Base-by-base conservation (phyloP, 768 basidiomycete species). In the Boletus vinaceobasis region DNA sequence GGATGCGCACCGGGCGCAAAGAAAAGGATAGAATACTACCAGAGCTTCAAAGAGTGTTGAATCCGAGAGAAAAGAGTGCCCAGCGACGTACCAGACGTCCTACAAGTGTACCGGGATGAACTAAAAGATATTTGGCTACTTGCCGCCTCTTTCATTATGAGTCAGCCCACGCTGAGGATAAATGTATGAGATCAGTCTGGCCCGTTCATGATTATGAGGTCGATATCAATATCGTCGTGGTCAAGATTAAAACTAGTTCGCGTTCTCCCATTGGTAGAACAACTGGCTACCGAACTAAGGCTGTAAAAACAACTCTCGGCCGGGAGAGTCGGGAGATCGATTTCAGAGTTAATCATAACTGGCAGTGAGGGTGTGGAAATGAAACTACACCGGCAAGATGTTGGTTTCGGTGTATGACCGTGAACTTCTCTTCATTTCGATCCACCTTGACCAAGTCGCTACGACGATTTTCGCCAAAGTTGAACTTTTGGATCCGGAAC, bases 1-100 rank as follows among this genome's bases (percentile, higher is more conserved):
- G 31, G 52, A 58, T 46, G 66, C 68, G 67, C 67, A 45, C 67
- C 68, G 48, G 67, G 67, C 67, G 65, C 67, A 64, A 49, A 52
- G 7, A 39, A 45, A n/a, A 26, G 33, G 26, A 50, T 11, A 43
- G 37, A 54, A 52, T 50, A 14, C 31, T 37, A 19, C 47, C 36
- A 37, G 35, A 37, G 23, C 36, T 27, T 48, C 15, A 27, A 48
- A 13, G 35, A 27, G 47, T 26, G 45, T 5, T 26, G 14, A 15
- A 29, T 42, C 7, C 15, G 11, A 43, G 11, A 43, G 53, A 40
- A 52, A 57, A 47, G 42, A 46, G 40, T 31, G 53, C 37, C 14
- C 6, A 31, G 37, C 21, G 42, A 49, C 50, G 50, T 50, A 21
- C 39, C 23, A 31, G 55, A 60, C 45, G 54, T 33, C 46, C 23